Evolutionary conservation across 2,329 filamentous ascomycete genomes (phyloP).

Genomic region (Fusarium armeniacum): DNA sequence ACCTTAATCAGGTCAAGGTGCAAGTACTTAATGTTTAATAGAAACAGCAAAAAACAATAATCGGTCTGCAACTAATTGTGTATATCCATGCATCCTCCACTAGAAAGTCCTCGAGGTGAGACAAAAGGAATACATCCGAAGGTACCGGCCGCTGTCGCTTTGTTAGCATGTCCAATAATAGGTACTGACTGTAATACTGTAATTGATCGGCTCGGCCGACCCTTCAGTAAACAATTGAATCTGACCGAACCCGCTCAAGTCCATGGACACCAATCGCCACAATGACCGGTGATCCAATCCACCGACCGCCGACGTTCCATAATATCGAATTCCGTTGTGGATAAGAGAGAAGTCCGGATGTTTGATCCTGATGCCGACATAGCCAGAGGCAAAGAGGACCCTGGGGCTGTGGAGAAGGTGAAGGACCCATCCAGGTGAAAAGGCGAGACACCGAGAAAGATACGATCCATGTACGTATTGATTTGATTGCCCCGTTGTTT

Average conservation of each 20-base stretch:
- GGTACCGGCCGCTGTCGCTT: neutral
- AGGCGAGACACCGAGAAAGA: slow-evolving; percentile 32
- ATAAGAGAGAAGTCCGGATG: slow-evolving; percentile 9
- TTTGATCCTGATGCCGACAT: slow-evolving; percentile 10
- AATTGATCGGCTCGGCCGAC: slow-evolving; percentile 20
- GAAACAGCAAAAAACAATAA: neutral
- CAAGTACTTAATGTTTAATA: neutral
- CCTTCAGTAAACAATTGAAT: slow-evolving; percentile 13
- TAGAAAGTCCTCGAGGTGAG: neutral
- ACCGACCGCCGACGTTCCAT: slow-evolving; percentile 31
- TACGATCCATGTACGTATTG: slow-evolving; percentile 4
- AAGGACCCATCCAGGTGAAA: slow-evolving; percentile 23
- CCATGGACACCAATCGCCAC: slow-evolving; percentile 9
- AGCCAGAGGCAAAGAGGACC: slow-evolving; percentile 26
- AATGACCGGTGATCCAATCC: slow-evolving; percentile 16
- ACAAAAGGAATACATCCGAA: slow-evolving; percentile 18
- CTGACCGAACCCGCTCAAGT: neutral
- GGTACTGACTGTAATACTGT: no score
- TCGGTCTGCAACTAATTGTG: slow-evolving; percentile 1
- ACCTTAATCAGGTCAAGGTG: neutral
- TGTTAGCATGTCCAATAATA: neutral
- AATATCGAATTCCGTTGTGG: slow-evolving; percentile 20
- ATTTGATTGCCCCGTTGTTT: slow-evolving; percentile 6
- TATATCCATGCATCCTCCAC: slow-evolving; percentile 1
- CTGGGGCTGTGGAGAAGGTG: slow-evolving; percentile 28